These are phyloP conservation scores for Aspergillus vadensis DNA, from an alignment of 2,329 filamentous ascomycete species.

Conservation along the genomic window DNA sequence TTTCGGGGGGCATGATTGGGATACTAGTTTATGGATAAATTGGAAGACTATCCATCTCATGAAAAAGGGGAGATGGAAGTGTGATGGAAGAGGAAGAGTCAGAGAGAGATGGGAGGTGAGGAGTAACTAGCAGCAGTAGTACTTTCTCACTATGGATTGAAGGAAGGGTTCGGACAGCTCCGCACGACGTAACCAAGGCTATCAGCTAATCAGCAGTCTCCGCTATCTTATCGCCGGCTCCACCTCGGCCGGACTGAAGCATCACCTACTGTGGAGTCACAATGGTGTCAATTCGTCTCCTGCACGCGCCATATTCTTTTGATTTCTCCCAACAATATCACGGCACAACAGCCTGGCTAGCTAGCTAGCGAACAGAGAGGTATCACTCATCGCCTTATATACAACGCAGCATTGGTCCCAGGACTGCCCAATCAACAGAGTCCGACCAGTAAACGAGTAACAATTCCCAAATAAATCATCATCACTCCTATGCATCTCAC, in stretches of 20 bases:
- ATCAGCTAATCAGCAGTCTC: neutral
- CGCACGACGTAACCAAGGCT: neutral
- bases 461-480: too few relatives aligned
- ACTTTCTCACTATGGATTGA: too few relatives aligned
- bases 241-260: neutral
- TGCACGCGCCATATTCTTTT: neutral
- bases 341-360: too few relatives aligned
- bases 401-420: too few relatives aligned
- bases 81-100: neutral
- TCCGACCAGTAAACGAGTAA: too few relatives aligned
- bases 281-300: neutral
- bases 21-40: neutral
- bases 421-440: too few relatives aligned
- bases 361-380: neutral
- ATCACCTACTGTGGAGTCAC: neutral
- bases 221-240: neutral
- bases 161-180: neutral
- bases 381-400: neutral
- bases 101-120: neutral
- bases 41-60: neutral
- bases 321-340: neutral
- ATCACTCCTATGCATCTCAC: neutral
- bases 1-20: constrained; percentile 19
- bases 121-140: neutral
- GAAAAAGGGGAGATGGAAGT: constrained; percentile 1